phyloP scores from a whole-genome alignment of 306 rosid species.

The Cucumis cinereus region DNA sequence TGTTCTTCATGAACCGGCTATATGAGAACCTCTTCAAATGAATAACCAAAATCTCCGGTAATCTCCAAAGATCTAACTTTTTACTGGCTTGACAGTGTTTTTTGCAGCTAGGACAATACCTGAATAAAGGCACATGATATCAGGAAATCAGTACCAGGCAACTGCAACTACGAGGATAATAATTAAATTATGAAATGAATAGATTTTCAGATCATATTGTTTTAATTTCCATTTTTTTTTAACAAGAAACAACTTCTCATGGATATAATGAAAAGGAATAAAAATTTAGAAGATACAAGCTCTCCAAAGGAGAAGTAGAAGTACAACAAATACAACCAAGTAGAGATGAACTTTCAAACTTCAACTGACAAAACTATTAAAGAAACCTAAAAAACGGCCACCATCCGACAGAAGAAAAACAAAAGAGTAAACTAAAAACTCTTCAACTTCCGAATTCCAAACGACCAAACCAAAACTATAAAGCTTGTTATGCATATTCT shows the following conservation, averaged over 20 bases:
- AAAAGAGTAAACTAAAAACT: too few species aligned
- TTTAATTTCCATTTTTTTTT: neutral
- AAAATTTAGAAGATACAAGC: too few species aligned
- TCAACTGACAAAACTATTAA: too few species aligned
- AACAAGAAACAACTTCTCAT: too few species aligned
- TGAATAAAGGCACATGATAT: slow-evolving; percentile 20
- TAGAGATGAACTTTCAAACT: too few species aligned
- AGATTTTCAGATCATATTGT: neutral
- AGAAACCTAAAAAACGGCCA: too few species aligned
- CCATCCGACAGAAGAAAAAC: too few species aligned
- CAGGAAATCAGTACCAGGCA: neutral
- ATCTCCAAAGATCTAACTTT: slow-evolving; percentile 97
- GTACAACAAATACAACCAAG: too few species aligned
- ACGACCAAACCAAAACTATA: slow-evolving; percentile 3
- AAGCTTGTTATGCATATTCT: neutral
- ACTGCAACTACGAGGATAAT: neutral
- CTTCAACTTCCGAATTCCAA: neutral
- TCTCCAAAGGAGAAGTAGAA: too few species aligned
- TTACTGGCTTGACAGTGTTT: slow-evolving; percentile 82
- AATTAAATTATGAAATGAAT: neutral
- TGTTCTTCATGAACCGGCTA: slow-evolving; percentile 83
- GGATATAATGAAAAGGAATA: too few species aligned
- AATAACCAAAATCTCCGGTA: slow-evolving; percentile 93
- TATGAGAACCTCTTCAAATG: slow-evolving; percentile 96
- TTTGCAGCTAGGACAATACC: slow-evolving; percentile 95